Conservation (phyloP, 371 early-diverging fungal species). For the Cokeromyces recurvatus region DNA sequence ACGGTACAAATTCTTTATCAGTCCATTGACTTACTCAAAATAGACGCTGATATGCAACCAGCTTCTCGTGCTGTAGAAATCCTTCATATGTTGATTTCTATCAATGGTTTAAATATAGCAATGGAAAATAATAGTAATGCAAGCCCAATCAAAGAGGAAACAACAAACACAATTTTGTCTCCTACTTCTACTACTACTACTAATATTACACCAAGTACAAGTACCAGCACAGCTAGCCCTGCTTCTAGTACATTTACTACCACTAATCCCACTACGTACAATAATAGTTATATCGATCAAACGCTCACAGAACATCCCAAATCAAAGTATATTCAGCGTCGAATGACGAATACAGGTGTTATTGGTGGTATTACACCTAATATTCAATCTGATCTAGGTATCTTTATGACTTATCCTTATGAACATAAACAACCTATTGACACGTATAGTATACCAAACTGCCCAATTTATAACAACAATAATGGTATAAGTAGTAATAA, state of each 20-base stretch:
- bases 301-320: slow-evolving; percentile 9
- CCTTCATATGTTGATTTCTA: slow-evolving; percentile 24
- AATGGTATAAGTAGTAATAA: too few relatives aligned
- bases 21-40: slow-evolving; percentile 24
- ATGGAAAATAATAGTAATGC: neutral
- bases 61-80: slow-evolving; percentile 34
- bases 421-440: slow-evolving; percentile 5
- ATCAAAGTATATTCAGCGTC: slow-evolving; percentile 36
- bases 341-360: slow-evolving; percentile 41
- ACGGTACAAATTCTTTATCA: slow-evolving; percentile 11
- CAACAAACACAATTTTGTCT: neutral
- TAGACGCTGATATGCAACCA: slow-evolving; percentile 15
- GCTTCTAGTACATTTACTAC: neutral
- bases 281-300: neutral
- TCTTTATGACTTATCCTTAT: slow-evolving; percentile 5
- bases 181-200: neutral
- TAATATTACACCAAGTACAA: neutral
- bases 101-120: slow-evolving; percentile 21
- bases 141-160: slow-evolving; percentile 3
- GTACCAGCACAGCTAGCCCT: neutral
- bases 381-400: slow-evolving; percentile 9
- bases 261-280: neutral
- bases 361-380: slow-evolving; percentile 45
- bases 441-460: slow-evolving; percentile 4
- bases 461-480: neutral